Base-by-base conservation (phyloP, 768 basidiomycete genomes). In the Phanerochaete sordida region DNA sequence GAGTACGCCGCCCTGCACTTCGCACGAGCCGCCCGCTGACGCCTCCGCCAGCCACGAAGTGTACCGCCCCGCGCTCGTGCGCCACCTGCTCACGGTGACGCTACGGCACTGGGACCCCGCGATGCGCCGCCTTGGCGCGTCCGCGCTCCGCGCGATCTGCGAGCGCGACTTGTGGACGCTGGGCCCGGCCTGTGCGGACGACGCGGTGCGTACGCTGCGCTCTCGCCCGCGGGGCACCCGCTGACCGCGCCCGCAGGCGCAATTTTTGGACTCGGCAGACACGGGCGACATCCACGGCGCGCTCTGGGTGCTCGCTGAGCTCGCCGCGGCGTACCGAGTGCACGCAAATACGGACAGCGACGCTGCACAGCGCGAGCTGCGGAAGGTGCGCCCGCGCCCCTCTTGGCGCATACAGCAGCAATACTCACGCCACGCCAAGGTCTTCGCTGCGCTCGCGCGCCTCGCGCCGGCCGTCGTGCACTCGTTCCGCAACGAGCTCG, bases 81-180 rank as follows among this genome's bases (percentile, higher is more conserved):
- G 87, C 55, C 92, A 96, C 69, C 70, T 97, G 44, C 70, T 91
- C 39, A 76, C 83, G 62, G 85, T 89, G 46, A 87, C 89, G 0
- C 68, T 96, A 56, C 80, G 90, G 55, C 96, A 98, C 72, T 98
- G 95, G 95, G 95, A 98, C 68, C 71, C 81, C 3, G 72, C 80
- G 26, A 89, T 98, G 84, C 81, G 95, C 57, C 79, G 83, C 57
- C 75, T 93, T 12, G 91, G 87, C 24, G 85, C 94, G 8, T 81
- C 87, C 65, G 89, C 95, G 12, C 74, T 97, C 58, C 79, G 85
- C 46, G 74, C 76, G 15, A 81, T 97, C 54, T 90, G 88, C 65
- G 74, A 82, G 51, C 70, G 83, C 31, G 85, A 92, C 69, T 76
- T 89, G 13, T 61, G 71, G 15, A 71, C 53, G 19, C 74, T 91